These are phyloP conservation scores for Hericium rajendrae DNA, from an alignment of 768 basidiomycete species.

Conservation along the genomic window DNA sequence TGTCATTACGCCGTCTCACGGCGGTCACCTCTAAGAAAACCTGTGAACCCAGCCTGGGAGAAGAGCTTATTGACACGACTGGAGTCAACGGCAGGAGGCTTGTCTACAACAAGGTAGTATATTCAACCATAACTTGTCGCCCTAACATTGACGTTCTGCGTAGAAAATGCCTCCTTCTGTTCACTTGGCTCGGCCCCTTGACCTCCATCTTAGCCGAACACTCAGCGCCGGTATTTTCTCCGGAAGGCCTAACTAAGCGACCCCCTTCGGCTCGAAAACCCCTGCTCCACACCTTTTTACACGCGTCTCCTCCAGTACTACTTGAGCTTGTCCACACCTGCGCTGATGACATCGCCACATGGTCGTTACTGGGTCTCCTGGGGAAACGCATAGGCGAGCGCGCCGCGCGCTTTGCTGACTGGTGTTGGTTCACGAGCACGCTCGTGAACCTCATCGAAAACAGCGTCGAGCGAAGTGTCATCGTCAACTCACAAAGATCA, in stretches of 20 bases:
- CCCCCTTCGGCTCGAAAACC: conserved; percentile 30
- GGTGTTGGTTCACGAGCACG: conserved; percentile 80
- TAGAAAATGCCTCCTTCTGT: conserved; percentile 73
- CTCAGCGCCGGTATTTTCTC: conserved; percentile 52
- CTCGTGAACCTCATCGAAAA: conserved; percentile 79
- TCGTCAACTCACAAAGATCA: conserved; percentile 51
- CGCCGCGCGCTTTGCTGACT: conserved; percentile 69
- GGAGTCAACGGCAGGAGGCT: conserved; percentile 48
- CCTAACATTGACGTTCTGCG: background rate
- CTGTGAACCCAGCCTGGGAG: conserved; percentile 43
- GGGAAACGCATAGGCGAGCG: conserved; percentile 54
- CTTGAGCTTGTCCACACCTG: conserved; percentile 67
- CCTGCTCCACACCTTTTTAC: conserved; percentile 64
- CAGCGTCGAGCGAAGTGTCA: conserved; percentile 66
- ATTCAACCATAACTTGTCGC: background rate
- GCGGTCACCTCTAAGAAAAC: conserved; percentile 37
- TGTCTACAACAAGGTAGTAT: conserved; percentile 70
- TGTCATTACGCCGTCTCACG: conserved; percentile 49
- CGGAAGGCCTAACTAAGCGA: conserved; percentile 24
- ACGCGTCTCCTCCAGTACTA: conserved; percentile 75
- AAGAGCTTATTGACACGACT: conserved; percentile 49
- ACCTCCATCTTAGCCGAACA: conserved; percentile 63
- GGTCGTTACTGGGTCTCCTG: conserved; percentile 59
- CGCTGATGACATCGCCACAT: conserved; percentile 75
- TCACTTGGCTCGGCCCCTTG: conserved; percentile 78